Percentiles rank a stretch among this genome's conserved stretches.
Evolutionary conservation across 192 early-diverging fungal genomes (phyloP).

Genomic region (Phlyctochytrium bullatum): DNA sequence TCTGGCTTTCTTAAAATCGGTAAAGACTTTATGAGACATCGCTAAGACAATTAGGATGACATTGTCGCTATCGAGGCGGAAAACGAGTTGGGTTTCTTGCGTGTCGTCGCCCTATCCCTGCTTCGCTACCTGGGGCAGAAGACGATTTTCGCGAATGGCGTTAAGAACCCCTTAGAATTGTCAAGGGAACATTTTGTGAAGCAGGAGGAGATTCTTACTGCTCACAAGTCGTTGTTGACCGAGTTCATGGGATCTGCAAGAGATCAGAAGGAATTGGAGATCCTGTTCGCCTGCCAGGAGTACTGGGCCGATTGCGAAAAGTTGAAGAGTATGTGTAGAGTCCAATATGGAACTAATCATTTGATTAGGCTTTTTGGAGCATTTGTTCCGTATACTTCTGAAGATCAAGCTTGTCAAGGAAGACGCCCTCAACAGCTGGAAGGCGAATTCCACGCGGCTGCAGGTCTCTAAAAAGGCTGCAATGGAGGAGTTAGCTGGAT

Average conservation of each 20-base stretch:
- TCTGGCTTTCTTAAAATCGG: not conserved
- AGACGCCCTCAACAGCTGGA: conserved; percentile 20
- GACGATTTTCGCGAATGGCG: conserved; percentile 30
- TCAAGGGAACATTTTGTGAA: conserved; percentile 27
- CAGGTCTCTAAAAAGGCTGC: conserved; percentile 22
- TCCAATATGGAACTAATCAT: not conserved
- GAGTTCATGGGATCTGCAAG: not conserved
- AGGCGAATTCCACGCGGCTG: conserved; percentile 8
- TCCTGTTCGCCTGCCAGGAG: conserved; percentile 20
- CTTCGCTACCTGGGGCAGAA: conserved; percentile 15
- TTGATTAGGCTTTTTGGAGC: conserved; percentile 36
- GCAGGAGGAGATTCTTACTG: conserved; percentile 20
- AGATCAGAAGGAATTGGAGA: conserved; percentile 16
- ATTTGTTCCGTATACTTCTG: conserved; percentile 41
- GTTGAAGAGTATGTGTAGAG: conserved; percentile 17
- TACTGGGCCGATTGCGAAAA: conserved; percentile 20
- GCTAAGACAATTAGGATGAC: not conserved
- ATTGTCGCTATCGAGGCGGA: not conserved
- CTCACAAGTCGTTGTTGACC: conserved; percentile 19
- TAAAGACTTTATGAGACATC: not conserved
- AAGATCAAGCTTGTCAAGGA: conserved; percentile 37
- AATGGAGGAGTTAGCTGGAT: conserved; percentile 23
- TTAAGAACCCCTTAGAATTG: conserved; percentile 12
- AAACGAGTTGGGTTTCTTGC: conserved; percentile 17
- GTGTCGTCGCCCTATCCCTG: conserved; percentile 12